Conservation (phyloP, 805 yeast species). For the Clavispora asparagi region DNA sequence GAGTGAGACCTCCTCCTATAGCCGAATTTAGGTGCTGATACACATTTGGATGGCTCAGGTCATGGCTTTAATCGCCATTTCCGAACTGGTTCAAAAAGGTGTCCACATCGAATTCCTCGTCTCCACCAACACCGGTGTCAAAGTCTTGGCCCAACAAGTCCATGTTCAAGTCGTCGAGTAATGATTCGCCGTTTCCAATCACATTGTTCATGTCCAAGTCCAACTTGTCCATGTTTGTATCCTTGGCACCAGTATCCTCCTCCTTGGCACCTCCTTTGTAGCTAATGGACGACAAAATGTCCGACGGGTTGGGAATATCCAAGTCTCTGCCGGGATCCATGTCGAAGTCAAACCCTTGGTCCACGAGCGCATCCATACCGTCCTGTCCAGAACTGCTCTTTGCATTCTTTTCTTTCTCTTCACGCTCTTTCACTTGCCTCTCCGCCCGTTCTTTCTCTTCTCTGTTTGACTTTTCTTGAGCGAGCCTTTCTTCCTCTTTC, state of each 20-base stretch:
- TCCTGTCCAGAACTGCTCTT: constrained; percentile 6
- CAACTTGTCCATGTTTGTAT: constrained; percentile 6
- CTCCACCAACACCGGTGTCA: constrained; percentile 21
- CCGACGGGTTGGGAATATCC: constrained; percentile 29
- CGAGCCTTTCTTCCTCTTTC: constrained; percentile 14
- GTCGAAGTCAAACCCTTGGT: constrained; percentile 25
- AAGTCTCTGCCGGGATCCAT: constrained; percentile 14
- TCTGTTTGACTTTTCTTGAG: constrained; percentile 12
- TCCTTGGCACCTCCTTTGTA: constrained; percentile 14
- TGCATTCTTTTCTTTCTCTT: constrained; percentile 11
- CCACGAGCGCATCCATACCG: constrained; percentile 16
- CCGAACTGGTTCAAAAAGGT: constrained; percentile 41
- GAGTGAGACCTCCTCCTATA: too few species aligned
- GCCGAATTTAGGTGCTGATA: too few species aligned
- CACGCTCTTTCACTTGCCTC: constrained; percentile 13
- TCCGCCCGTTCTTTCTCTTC: constrained; percentile 17
- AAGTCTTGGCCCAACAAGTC: constrained; percentile 31
- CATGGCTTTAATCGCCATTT: constrained; percentile 19
- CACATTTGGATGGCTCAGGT: too few species aligned
- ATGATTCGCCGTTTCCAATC: constrained; percentile 34
- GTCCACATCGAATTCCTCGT: constrained; percentile 43
- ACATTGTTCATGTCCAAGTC: constrained; percentile 33
- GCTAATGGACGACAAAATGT: constrained; percentile 25
- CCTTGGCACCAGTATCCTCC: constrained; percentile 4
- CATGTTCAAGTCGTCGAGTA: constrained; percentile 41